Evolutionary conservation across 441 rosid genomes (phyloP).

Genomic region (Erysimum cheiri): DNA sequence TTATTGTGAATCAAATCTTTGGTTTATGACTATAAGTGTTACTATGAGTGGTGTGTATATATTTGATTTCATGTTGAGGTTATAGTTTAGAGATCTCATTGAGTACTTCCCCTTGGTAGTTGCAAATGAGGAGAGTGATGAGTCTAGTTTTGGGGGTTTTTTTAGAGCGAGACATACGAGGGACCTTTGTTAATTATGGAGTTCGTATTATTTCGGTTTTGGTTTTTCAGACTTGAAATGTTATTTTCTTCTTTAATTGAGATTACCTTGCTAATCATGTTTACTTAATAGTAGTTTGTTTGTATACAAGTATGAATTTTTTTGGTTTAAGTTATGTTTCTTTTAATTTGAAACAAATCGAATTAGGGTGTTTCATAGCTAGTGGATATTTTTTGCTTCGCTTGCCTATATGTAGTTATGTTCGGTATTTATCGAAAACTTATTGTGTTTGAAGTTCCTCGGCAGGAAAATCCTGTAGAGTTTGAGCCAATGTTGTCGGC

Average conservation of each 20-base stretch:
- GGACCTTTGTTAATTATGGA: background rate
- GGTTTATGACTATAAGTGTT: background rate
- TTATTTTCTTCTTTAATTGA: too few species aligned
- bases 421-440: conserved; percentile 8
- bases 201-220: background rate
- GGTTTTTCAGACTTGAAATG: background rate
- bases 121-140: background rate
- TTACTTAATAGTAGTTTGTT: background rate
- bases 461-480: conserved; percentile 46
- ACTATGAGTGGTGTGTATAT: background rate
- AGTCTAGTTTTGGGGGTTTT: background rate
- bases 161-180: background rate
- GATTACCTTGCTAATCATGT: too few species aligned
- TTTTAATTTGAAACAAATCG: background rate
- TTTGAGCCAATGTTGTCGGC: conserved; percentile 46
- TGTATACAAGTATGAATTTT: background rate
- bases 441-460: conserved; percentile 42
- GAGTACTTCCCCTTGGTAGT: too few species aligned
- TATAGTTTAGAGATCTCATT: background rate
- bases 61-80: background rate
- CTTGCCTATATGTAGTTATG: background rate
- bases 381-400: background rate
- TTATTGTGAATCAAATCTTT: background rate
- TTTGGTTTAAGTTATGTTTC: background rate
- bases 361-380: background rate